Percentiles rank a stretch among this genome's conserved stretches.
Conservation (phyloP, 75 land plant genomes). For the Picea sitchensis region DNA sequence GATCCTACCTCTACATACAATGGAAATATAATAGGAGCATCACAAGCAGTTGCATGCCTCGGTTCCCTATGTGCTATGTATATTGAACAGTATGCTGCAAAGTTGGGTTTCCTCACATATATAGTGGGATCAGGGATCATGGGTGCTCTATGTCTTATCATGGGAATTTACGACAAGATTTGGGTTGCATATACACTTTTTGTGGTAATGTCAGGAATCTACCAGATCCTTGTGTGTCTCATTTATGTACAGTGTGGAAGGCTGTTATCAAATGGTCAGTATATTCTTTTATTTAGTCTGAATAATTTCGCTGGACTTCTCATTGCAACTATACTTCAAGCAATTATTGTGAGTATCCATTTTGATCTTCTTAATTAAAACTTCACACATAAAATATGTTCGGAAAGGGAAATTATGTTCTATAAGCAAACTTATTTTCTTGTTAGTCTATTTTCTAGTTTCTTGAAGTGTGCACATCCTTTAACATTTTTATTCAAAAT, state of each 20-base stretch:
- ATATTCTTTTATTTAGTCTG: slow-evolving; percentile 9
- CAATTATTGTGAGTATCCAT: slow-evolving; percentile 9
- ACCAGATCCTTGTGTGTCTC: slow-evolving; percentile 10
- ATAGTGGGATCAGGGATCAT: slow-evolving; percentile 18
- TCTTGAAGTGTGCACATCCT: neutral
- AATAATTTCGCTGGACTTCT: slow-evolving; percentile 17
- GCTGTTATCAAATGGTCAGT: slow-evolving; percentile 5
- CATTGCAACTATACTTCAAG: slow-evolving; percentile 14
- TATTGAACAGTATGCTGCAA: neutral
- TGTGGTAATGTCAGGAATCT: slow-evolving; percentile 4
- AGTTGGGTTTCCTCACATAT: slow-evolving; percentile 18
- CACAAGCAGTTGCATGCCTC: slow-evolving; percentile 23
- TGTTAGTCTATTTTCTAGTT: neutral
- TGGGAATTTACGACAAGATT: slow-evolving; percentile 10
- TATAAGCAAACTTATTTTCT: slow-evolving; percentile 2
- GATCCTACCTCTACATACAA: slow-evolving; percentile 16
- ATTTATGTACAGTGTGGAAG: slow-evolving; percentile 11
- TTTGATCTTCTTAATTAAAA: neutral
- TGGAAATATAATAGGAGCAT: slow-evolving; percentile 30
- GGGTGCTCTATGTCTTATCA: slow-evolving; percentile 15
- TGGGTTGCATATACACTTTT: slow-evolving; percentile 15
- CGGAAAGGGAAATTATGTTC: neutral
- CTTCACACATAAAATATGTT: too few relatives aligned
- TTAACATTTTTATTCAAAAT: neutral
- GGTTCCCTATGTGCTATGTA: slow-evolving; percentile 10